Percentiles rank a stretch among this genome's conserved stretches.
Evolutionary conservation across 2,329 filamentous ascomycete genomes (phyloP).

Genomic region (Monosporascus ibericus): DNA sequence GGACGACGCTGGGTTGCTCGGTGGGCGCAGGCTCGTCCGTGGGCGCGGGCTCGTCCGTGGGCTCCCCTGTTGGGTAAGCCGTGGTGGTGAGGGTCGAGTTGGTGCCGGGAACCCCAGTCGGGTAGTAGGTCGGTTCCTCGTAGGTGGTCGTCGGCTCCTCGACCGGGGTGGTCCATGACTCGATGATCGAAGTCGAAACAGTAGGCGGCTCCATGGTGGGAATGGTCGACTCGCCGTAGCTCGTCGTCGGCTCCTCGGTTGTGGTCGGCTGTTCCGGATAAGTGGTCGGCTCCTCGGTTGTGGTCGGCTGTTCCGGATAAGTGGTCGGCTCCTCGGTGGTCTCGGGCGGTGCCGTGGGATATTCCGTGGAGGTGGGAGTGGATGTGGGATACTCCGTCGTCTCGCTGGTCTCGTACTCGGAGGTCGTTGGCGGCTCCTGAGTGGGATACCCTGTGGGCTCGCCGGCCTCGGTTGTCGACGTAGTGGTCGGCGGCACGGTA

Average conservation of each 20-base stretch:
- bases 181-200: too few species aligned
- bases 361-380: not conserved
- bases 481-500: not conserved
- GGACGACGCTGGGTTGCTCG: slow-evolving; percentile 1
- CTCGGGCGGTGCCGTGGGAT: not conserved
- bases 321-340: not conserved
- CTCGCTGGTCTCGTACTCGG: not conserved
- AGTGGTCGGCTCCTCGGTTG: not conserved
- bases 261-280: not conserved
- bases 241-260: too few species aligned
- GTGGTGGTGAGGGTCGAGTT: slow-evolving; percentile 4
- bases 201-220: too few species aligned
- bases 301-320: not conserved
- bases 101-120: not conserved
- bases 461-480: not conserved
- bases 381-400: not conserved
- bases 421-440: not conserved
- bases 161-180: too few species aligned
- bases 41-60: slow-evolving; percentile 1
- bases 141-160: not conserved
- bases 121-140: not conserved
- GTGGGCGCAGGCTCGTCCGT: slow-evolving; percentile 1
- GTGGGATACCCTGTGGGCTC: not conserved
- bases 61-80: slow-evolving; percentile 6
- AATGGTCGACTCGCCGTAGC: too few species aligned